Evolutionary conservation across 2,329 filamentous ascomycete genomes (phyloP), one percentile per base, ranked within the genome.

Genomic region (Tolypocladium nubicola): DNA sequence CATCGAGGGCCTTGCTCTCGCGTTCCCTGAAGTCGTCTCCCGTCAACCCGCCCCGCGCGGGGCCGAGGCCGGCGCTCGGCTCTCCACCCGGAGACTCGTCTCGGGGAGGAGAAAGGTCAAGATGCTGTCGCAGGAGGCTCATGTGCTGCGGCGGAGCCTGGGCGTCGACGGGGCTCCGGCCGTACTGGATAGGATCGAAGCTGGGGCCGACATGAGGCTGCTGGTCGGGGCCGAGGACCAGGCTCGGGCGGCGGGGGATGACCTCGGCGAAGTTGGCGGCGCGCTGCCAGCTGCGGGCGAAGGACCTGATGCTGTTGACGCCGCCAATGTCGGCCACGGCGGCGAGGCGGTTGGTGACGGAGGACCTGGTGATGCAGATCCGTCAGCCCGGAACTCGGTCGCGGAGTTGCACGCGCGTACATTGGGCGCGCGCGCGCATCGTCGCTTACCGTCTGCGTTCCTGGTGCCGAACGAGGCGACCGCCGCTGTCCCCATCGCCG

Each of bases 261-360:
- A 96, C 89, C 70, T 97, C 92, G 61, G 85, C 82, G 71, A 97
- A 97, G 58, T 82, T 87, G 33, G 91, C 90, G 41, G 93, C 93
- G 69, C 93, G 86, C 72, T 93, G 90, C 88, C 91, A 96, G 65
- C 90, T 96, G 60, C 88, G 84, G 50, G 92, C 89, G 69, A 97
- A 97, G 66, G 92, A 96, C 67, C 94, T 87, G 65, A 97, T 88
- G 71, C 89, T 95, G 76, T 97, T 97, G 60, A 92, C 87, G 54
- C 93, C 93, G 62, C 93, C 94, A 53, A 89, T 86, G 60, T 96
- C 86, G 63, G 81, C 78, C 56, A 87, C 69, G 56, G 78, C 76
- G 33, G 80, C 73, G 40, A 89, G 71, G 39, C 79, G 78, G 61
- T 81, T 76, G 38, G 79, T 80, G 43, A 83, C 75, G 8, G 83